Evolutionary conservation across 2,329 filamentous ascomycete species (phyloP), one percentile per base, ranked within the genome.

Genomic region (Gremmenia infestans): DNA sequence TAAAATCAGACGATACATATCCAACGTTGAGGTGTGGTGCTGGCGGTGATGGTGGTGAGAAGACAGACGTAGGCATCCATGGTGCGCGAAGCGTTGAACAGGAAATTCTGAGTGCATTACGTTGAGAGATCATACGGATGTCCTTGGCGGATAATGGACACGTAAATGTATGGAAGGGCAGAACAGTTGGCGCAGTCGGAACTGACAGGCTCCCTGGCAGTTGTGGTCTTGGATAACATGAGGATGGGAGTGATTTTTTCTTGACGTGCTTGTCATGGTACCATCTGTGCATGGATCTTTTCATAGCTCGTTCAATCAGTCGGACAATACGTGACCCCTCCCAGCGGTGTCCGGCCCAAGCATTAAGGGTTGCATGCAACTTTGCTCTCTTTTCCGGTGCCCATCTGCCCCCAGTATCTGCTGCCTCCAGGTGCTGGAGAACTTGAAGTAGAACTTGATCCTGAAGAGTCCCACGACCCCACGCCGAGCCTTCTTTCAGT

Each of bases 151-250:
- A 91, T 62, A 99, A 78, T 0, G 94, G 94, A 62, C 89, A 96
- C 1, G 94, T 99, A 68, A 99, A 99, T 0, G 94, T 97, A 71
- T 99, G 94, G 68, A 99, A 99, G 0, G 94, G 94, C 1, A 99
- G 78, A 1, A 99, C 92, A 0, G 94, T 99, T 2, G 94, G 94
- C 5, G 94, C 93, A 32, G 89, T 85, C 4, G 94, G 94, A 9
- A 96, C 81, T 0, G 88, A 81, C 35, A 99, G 77, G 43, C 80
- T 81, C 3, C 78, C 72, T 4, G 93, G 94, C 11, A 96, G 76
- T 57, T 83, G 85, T 11, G 90, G 89, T 51, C 94, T 79, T 36
- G 76, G 74, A 70, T 97, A 97, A 62, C 74, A 78, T 11, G 78
- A 78, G 6, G 74, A 63, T 4, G 81, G 73, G 22, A 83, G 80